Conservation (phyloP, 371 early-diverging fungal species). For the Batrachochytrium dendrobatidis region DNA sequence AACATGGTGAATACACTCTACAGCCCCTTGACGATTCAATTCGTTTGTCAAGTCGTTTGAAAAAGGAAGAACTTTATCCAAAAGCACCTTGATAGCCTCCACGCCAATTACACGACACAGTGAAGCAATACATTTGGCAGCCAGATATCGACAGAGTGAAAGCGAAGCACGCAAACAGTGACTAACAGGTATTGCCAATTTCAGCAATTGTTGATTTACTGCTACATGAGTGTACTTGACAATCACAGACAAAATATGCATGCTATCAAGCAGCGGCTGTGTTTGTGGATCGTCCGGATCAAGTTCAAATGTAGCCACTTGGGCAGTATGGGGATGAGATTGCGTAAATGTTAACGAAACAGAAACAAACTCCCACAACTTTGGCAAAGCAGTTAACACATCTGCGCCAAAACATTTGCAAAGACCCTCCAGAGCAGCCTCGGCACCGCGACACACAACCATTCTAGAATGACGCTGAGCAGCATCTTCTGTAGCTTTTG, state of each 20-base stretch:
- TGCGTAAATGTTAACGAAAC: neutral
- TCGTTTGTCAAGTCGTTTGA: conserved; percentile 65
- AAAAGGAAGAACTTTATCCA: conserved; percentile 68
- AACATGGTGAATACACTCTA: conserved; percentile 63
- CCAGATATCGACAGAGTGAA: conserved; percentile 71
- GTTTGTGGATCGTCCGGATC: conserved; percentile 38
- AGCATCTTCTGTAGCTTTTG: conserved; percentile 32
- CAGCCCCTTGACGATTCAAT: conserved; percentile 78
- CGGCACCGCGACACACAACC: conserved; percentile 74
- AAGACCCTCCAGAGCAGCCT: conserved; percentile 58
- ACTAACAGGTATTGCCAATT: conserved; percentile 57
- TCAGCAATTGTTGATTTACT: conserved; percentile 38
- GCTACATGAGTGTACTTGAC: conserved; percentile 53
- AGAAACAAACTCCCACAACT: conserved; percentile 66
- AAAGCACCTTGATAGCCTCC: conserved; percentile 69
- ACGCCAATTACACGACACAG: conserved; percentile 60
- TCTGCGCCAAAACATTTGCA: conserved; percentile 63
- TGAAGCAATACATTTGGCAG: conserved; percentile 71
- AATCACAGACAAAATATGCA: conserved; percentile 65
- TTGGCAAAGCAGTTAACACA: conserved; percentile 67
- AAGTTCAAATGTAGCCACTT: neutral
- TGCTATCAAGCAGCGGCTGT: conserved; percentile 54
- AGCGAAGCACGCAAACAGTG: conserved; percentile 60
- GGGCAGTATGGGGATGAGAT: neutral
- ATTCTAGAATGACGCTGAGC: conserved; percentile 45